Evolutionary conservation across 495 filamentous ascomycete species (phyloP).

Genomic region (Chaetomium fimeti): DNA sequence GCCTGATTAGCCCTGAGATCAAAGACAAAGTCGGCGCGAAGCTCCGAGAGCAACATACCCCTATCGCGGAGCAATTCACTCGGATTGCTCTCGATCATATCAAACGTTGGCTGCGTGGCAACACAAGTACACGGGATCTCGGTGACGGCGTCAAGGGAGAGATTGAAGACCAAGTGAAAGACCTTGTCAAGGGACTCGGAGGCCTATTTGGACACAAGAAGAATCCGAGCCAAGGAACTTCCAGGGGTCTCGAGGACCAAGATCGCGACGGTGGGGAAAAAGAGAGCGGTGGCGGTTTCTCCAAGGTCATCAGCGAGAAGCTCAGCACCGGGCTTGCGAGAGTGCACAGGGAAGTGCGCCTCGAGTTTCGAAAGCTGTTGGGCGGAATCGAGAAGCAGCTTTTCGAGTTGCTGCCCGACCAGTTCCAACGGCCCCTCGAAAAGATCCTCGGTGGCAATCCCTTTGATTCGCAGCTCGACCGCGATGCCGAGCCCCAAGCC

Average conservation of each 20-base stretch:
- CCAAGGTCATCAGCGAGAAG: conserved; percentile 41
- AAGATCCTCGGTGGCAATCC: conserved; percentile 41
- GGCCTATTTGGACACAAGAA: conserved; percentile 35
- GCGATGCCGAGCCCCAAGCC: conserved; percentile 21
- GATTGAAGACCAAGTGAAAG: conserved; percentile 41
- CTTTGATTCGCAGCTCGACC: conserved; percentile 37
- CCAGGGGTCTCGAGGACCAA: conserved; percentile 27
- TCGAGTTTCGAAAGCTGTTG: conserved; percentile 40
- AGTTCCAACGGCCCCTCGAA: conserved; percentile 37
- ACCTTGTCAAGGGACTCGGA: conserved; percentile 38
- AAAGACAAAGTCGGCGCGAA: conserved; percentile 35
- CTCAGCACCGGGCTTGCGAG: conserved; percentile 36
- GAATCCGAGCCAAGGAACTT: conserved; percentile 20
- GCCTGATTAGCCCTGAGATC: conserved; percentile 39
- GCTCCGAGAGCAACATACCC: conserved; percentile 32
- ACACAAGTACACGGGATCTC: conserved; percentile 37
- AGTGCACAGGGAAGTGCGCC: conserved; percentile 38
- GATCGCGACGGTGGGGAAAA: conserved; percentile 22
- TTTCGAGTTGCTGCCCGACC: conserved; percentile 38
- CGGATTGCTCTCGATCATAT: conserved; percentile 38
- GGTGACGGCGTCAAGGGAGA: conserved; percentile 39
- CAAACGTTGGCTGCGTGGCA: conserved; percentile 39
- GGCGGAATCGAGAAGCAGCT: conserved; percentile 38
- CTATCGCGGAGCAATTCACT: conserved; percentile 40
- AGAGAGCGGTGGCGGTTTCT: conserved; percentile 32